Base-by-base conservation (phyloP, 106 monocot species). In the Allium cepa region DNA sequence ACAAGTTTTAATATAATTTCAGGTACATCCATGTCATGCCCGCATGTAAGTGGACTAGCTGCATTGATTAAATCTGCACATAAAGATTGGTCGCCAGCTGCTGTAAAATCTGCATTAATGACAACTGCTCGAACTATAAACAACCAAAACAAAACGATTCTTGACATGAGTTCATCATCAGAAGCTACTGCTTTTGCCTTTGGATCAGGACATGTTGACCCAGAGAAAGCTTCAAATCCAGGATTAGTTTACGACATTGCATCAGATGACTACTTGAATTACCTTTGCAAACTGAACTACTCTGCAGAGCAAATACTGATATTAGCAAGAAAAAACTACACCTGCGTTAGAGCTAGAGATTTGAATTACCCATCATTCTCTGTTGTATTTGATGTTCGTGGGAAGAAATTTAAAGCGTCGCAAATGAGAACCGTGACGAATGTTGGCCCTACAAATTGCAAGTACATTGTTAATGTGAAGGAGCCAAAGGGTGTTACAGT, bases 1-100 rank as follows among this genome's bases (percentile, higher is more conserved):
- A 10, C 7, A 3, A 36, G 49, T 1, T 86, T 86, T 67, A 69
- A 73, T 49, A 55, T 86, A 0, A 61, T 76, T 15, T 78, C 78
- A 49, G 85, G 85, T 62, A 90, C 90, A 26, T 90, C 90, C 58
- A 90, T 90, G 85, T 69, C 83, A 8, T 52, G 78, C 13, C 90
- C 83, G 4, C 85, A 86, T 55, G 58, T 90, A 4, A 78, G 73
- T 26, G 83, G 90, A 8, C 62, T 83, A 2, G 85, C 78, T 4
- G 82, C 83, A 4, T 68, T 83, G n/a, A 51, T 86, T 16, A 83
- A 79, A 75, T 64, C 52, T 8, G 70, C 57, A 3, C 80, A 83
- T 60, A 80, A 75, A 8, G 48, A 67, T 7, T 90, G 83, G 83
- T 86, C 90, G 13, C 90, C 90, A 14, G 80, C 86, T 2, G 78